Evolutionary conservation across 495 filamentous ascomycete genomes (phyloP).

Genomic region (Tuber microsphaerosporum): DNA sequence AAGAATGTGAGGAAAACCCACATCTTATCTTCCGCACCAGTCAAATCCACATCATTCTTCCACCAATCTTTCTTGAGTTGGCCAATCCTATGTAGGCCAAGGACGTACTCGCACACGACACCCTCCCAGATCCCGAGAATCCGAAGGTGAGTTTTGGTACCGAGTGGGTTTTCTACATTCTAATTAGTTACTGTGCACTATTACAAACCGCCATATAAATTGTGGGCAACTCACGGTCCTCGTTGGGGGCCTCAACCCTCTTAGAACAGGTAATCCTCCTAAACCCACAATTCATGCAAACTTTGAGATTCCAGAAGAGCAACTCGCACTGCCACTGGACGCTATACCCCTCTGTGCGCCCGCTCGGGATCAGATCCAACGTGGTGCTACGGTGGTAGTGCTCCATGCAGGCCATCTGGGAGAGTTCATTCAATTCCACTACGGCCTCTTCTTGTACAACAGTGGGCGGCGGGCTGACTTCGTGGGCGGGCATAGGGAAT

Average conservation of each 20-base stretch:
- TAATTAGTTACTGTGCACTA: neutral
- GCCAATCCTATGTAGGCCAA: neutral
- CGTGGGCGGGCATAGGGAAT: too few species aligned
- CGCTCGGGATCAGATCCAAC: neutral
- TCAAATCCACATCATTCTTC: neutral
- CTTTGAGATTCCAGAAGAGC: neutral
- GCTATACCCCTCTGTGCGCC: neutral
- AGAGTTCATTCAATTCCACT: neutral
- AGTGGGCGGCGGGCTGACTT: neutral
- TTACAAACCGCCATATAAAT: neutral
- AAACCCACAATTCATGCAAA: neutral
- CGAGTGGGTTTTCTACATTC: neutral
- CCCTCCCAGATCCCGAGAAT: neutral
- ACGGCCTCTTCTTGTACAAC: neutral
- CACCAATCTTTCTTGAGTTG: neutral
- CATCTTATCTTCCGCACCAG: neutral
- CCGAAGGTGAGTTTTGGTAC: neutral
- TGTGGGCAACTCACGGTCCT: neutral
- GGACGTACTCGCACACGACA: neutral
- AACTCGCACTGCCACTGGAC: neutral
- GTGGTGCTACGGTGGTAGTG: neutral
- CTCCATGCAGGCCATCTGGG: neutral
- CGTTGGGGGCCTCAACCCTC: neutral
- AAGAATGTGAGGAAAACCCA: neutral
- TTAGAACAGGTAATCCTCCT: neutral